Evolutionary conservation across 164 flowering plant species (phyloP), one percentile per base, ranked within the genome.

Genomic region (Berberis thunbergii): DNA sequence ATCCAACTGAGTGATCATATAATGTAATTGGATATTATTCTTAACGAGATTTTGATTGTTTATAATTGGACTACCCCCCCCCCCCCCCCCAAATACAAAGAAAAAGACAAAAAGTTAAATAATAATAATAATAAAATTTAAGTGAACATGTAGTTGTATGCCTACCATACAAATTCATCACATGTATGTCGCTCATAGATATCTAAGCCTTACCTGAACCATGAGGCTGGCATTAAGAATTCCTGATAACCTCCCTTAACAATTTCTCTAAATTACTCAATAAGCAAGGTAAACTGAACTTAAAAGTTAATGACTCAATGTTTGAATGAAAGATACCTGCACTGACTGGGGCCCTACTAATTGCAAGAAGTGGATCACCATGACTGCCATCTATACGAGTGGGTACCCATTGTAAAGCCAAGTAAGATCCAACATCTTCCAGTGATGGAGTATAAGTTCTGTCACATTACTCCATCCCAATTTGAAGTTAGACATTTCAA

Each of bases 351-450:
- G 73, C 57, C 44, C 73, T 67, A 45, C 84, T 78, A 72, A 84
- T 74, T 72, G 94, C 70, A 44, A 84, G 78, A 54, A 91, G 64
- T 52, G 97, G 91, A 38, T 74, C 70, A 49, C 99, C 99, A 68
- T 65, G 67, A 74, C 76, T 79, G 3, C 97, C 96, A 74, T 95
- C 99, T 41, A 55, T 75, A 67, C 99, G 96, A 61, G 77, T 83
- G 38, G 99, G 99, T 41, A 86, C 68, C 99, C 99, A 95, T 68
- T 78, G 69, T 45, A 95, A 68, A 38, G 83, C 92, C 70, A 95
- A 75, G 79, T 87, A 91, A 42, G 82, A 72, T 53, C 96, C 99
- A 59, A 95, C 97, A 67, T 95, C 99, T 73, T 85, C 90, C 60
- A 91, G 86, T 7, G 79, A 76, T 61, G 99, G 97, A n/a, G 77